phyloP scores from a whole-genome alignment of 768 basidiomycete genomes.

The Panaeolus cyanescens region DNA sequence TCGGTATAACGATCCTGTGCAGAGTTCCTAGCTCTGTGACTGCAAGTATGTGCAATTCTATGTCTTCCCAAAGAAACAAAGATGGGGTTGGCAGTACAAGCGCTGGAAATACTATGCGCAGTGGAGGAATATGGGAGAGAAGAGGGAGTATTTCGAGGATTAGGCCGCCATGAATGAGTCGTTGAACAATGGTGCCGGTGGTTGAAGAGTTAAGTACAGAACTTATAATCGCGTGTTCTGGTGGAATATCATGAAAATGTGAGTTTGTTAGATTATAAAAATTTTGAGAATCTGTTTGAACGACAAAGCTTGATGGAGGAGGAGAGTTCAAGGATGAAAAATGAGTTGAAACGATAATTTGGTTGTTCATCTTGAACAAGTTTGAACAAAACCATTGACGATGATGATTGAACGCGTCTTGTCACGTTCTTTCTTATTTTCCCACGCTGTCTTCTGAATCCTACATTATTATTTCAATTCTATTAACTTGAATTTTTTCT shows the following conservation, averaged over 20 bases:
- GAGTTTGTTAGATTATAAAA: constrained; percentile 47
- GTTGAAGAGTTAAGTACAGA: constrained; percentile 54
- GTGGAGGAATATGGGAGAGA: constrained; percentile 60
- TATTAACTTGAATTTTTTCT: too few relatives aligned
- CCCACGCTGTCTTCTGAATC: too few relatives aligned
- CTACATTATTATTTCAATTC: too few relatives aligned
- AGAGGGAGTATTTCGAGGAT: constrained; percentile 81
- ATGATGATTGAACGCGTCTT: background rate
- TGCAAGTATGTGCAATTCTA: constrained; percentile 69
- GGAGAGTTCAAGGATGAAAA: constrained; percentile 65
- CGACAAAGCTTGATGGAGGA: constrained; percentile 48
- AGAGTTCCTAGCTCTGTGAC: constrained; percentile 71
- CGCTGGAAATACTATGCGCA: constrained; percentile 80
- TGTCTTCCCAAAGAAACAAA: constrained; percentile 54
- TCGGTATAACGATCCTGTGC: constrained; percentile 69
- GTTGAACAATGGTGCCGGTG: constrained; percentile 69
- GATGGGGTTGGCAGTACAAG: constrained; percentile 65
- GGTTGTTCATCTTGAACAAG: constrained; percentile 29
- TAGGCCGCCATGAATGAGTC: constrained; percentile 72
- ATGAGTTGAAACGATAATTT: constrained; percentile 58
- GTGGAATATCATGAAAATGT: constrained; percentile 46
- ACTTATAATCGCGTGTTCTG: constrained; percentile 75
- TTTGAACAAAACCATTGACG: background rate
- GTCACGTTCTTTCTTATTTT: background rate
- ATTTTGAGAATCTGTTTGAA: constrained; percentile 63